Base-by-base conservation (phyloP, 345 rosid genomes). In the Passiflora organensis region DNA sequence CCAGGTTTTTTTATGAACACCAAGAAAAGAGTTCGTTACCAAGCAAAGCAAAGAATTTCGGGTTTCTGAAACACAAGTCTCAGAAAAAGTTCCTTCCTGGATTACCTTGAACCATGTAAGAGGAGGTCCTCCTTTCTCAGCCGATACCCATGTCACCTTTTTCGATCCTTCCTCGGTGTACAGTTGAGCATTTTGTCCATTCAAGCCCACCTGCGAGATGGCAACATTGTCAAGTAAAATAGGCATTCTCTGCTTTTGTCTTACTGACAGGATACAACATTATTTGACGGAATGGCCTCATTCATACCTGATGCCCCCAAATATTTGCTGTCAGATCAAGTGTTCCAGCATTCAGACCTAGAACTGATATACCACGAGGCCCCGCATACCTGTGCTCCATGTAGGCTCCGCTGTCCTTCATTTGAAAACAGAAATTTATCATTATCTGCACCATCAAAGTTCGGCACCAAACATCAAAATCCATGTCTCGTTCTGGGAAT, bases 401-500 rank as follows among this genome's bases (percentile, higher is more conserved):
- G 62, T 91, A 87, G 59, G 90, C 82, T 75, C 96, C 96, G 45
- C 93, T 85, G 48, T 88, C 98, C 97, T 93, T 69, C 44, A 63
- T 12, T 25, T 12, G 21, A 6, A 56, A 68, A 12, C 42, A 56
- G 18, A 52, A 42, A 5, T 17, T 28, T 28, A 20, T 20, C 12
- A 55, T 55, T 20, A 60, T 23, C 45, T 24, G 28, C 37, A 34
- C 43, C 42, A 32, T 0, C 13, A 34, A 51, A 44, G 28, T 57
- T 39, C 17, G 11, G 10, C 6, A 13, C 53, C 46, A 49, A 47
- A 38, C n/a, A 53, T 13, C 18, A 24, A 52, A 19, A 10, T 32
- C n/a, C 34, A 28, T 28, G 34, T 28, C 34, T 25, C n/a, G n/a
- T n/a, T n/a, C 23, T 23, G 46, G 10, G 4, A 2, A 32, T 10